Base-by-base conservation (phyloP, 163 green algal genomes). In the Volvox carteri region DNA sequence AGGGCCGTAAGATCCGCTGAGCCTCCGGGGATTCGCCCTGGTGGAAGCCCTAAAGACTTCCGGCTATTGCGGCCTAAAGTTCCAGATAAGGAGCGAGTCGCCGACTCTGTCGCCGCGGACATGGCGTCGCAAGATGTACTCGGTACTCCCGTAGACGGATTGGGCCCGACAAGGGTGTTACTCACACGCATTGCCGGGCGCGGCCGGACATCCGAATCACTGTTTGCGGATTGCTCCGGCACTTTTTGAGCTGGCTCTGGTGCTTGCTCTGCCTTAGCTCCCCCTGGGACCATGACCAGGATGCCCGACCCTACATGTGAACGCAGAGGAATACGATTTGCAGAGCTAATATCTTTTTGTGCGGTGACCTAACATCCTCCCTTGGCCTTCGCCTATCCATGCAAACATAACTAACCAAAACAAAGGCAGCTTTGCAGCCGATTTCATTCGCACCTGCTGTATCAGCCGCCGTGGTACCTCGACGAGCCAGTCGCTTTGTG, bases 1-100 rank as follows among this genome's bases (percentile, higher is more conserved):
- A 81, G 11, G 12, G 25, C 3, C 19, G 68, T 74, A 4, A 88
- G 50, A 70, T 88, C 83, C 11, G 68, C 83, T 8, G 83, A 88
- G 48, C 83, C 65, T 18, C 83, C 67, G 2, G 67, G 83, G 39
- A 88, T 88, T 23, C 83, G 83, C 11, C 67, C 83, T 2, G 83
- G 83, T 56, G 83, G 83, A 48, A 88, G 25, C 12, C 33, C 48
- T 11, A 81, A 11, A 0, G 67, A 88, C 48, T 81, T 88, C 21
- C 67, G 67, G 68, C 48, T 46, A 8, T 6, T 37, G 50, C 67
- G 65, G 3, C 30, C 28, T 14, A 39, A 37, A 60, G 78, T 41
- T 7, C 14, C 73, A 41, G 46, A 42, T n/a, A 67, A 2, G 7
- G n/a, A n/a, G 28, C 74, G 46, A 11, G 30, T 39, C 48, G 12